phyloP scores from a whole-genome alignment of 2,329 filamentous ascomycete species.

The Arthrobotrys sphaeroides region DNA sequence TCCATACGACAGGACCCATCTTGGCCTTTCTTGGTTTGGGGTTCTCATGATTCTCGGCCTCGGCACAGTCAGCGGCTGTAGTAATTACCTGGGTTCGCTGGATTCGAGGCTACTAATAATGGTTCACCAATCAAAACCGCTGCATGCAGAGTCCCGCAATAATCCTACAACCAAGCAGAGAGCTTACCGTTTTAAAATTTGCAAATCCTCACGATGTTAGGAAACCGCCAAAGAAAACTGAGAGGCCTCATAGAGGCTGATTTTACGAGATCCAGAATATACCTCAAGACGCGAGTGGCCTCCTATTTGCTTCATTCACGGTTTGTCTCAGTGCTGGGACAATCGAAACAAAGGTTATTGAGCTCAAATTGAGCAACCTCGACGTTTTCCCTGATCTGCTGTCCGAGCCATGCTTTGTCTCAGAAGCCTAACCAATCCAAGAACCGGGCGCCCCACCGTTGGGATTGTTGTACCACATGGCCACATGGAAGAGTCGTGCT shows the following conservation, averaged over 20 bases:
- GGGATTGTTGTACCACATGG: conserved; percentile 4
- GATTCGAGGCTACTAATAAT: too few relatives aligned
- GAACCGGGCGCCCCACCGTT: conserved; percentile 14
- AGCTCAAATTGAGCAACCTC: too few relatives aligned
- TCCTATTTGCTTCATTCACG: background rate
- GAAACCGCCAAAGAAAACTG: too few relatives aligned
- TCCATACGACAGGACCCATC: background rate
- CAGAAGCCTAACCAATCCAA: conserved; percentile 43
- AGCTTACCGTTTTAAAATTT: too few relatives aligned
- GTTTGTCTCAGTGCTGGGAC: background rate
- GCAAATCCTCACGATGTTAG: too few relatives aligned
- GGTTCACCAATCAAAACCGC: too few relatives aligned
- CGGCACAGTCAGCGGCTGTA: too few relatives aligned
- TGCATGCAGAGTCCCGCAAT: too few relatives aligned
- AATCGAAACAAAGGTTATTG: conserved; percentile 6
- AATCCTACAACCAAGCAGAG: too few relatives aligned
- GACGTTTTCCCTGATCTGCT: background rate
- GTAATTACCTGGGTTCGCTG: too few relatives aligned
- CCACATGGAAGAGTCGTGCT: background rate
- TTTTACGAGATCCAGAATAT: too few relatives aligned
- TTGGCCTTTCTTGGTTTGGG: background rate
- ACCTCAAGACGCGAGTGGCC: background rate
- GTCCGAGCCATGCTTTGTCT: conserved; percentile 42
- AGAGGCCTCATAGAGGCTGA: too few relatives aligned
- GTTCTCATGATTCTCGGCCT: background rate